A percentile compares a stretch with the other conserved stretches of the same genome.
These are phyloP conservation scores for Cadophora sp. DNA, from an alignment of 2,329 filamentous ascomycete genomes.

Conservation along the genomic window DNA sequence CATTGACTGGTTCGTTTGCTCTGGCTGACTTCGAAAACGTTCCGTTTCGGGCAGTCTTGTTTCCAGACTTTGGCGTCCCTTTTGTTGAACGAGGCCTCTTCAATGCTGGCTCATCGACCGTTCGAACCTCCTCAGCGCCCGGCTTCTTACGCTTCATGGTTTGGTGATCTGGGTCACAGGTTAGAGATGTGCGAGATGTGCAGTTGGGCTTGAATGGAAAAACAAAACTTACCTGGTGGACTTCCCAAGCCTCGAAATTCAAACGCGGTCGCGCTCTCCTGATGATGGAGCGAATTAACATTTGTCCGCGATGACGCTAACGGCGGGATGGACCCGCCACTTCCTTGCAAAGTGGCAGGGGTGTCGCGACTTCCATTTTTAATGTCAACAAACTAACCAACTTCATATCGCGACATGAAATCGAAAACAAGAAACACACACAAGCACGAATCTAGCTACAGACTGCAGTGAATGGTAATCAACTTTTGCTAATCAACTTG, in stretches of 20 bases:
- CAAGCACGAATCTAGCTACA: not conserved
- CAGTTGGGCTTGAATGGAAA: not conserved
- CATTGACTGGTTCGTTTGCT: not conserved
- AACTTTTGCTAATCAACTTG: not conserved
- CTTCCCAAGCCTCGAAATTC: not conserved
- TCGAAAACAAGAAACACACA: constrained; percentile 9
- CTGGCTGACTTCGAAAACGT: not conserved
- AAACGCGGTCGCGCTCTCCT: constrained; percentile 12
- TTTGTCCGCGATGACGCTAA: constrained; percentile 34
- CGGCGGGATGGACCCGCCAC: constrained; percentile 28
- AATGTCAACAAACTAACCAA: constrained; percentile 38
- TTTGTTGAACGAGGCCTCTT: constrained; percentile 31
- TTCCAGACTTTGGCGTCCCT: constrained; percentile 3
- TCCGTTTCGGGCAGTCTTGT: not conserved
- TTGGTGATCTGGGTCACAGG: not conserved
- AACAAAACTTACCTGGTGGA: not conserved
- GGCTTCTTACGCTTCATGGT: constrained; percentile 37
- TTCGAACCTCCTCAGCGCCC: not conserved
- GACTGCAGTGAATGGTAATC: not conserved
- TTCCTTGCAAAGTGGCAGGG: constrained; percentile 28
- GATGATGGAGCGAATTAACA: constrained; percentile 25
- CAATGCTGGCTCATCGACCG: constrained; percentile 21
- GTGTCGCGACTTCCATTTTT: constrained; percentile 27
- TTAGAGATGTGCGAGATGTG: not conserved
- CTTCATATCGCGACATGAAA: not conserved